A percentile compares a stretch with the other conserved stretches of the same genome.
Conservation (phyloP, 164 flowering plant species). For the Litsea cubeba region DNA sequence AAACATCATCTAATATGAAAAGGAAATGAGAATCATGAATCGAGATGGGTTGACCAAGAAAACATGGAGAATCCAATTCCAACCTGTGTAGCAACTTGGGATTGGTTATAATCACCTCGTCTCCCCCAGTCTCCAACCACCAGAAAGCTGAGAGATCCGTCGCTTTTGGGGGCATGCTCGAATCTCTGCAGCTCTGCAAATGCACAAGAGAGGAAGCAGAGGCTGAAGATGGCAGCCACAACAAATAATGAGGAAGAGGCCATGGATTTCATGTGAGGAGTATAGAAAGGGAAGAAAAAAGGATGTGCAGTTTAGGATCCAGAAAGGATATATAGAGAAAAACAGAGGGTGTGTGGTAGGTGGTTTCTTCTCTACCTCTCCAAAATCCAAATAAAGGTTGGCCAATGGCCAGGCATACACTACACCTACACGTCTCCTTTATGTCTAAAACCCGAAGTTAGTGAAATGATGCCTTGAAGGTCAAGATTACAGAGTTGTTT, state of each 20-base stretch:
- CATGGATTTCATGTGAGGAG: constrained; percentile 5
- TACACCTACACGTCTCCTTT: no score
- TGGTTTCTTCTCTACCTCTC: no score
- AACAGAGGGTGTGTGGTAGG: no score
- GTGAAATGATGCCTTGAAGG: no score
- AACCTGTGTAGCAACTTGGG: constrained; percentile 42
- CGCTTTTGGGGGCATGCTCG: constrained; percentile 24
- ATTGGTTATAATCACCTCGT: constrained; percentile 36
- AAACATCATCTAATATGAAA: neutral
- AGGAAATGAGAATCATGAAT: neutral
- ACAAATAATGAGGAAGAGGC: neutral
- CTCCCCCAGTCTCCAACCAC: constrained; percentile 61
- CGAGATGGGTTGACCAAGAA: neutral
- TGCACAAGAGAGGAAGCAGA: neutral
- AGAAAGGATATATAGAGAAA: no score
- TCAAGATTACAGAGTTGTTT: no score
- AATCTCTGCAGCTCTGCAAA: constrained; percentile 6
- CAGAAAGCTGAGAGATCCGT: constrained; percentile 36
- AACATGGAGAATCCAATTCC: neutral
- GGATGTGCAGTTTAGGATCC: neutral
- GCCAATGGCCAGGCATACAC: no score
- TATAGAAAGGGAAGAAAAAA: neutral
- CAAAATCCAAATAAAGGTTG: no score
- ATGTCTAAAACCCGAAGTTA: no score
- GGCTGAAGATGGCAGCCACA: neutral